Evolutionary conservation across 2,329 filamentous ascomycete species (phyloP), one percentile per base, ranked within the genome.

Genomic region (Fusarium illudens): DNA sequence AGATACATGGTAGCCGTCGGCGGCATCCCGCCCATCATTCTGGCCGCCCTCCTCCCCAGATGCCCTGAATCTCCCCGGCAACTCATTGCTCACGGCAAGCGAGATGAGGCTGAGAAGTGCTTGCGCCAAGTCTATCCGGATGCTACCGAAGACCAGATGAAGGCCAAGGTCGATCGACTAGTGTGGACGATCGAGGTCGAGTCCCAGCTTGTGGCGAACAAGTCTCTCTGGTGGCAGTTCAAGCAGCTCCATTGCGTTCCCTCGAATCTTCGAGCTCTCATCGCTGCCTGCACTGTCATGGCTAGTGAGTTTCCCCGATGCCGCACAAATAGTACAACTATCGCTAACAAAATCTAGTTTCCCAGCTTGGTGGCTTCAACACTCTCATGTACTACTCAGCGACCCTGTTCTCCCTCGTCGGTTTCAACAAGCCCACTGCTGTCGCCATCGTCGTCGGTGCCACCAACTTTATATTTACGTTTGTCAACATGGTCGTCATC

Each of bases 301-400:
- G 83, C 81, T 10, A 80, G 46, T 50, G 6, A 22, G 46, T 50
- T 11, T 6, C 15, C 2, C 2, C 6, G 25, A 2, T 25, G 7
- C 4, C 0, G 2, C 6, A 2, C 4, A 20, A 2, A 15, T 3
- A 25, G 12, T 9, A 4, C 12, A n/a, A 6, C 13, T 1, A 15
- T 50, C 2, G 9, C 32, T 51, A 15, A 51, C 49, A 25, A 17
- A 27, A 2, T 17, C 17, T 3, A 51, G 49, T 84, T 36, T 80
- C 77, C 6, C 83, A 85, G 74, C 83, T 85, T 25, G 77, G 80
- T 3, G 83, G 83, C 0, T 84, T 86, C 70, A 86, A 86, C 62
- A 82, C 84, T 1, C 75, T 86, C 34, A 76, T 79, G 59, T 84
- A 85, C 72, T 86, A 85, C 72, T 82, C 80, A 0, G 82, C 82